Percentiles rank a stretch among this genome's conserved stretches.
phyloP scores from a whole-genome alignment of 305 asterid species.

The Vinca major region DNA sequence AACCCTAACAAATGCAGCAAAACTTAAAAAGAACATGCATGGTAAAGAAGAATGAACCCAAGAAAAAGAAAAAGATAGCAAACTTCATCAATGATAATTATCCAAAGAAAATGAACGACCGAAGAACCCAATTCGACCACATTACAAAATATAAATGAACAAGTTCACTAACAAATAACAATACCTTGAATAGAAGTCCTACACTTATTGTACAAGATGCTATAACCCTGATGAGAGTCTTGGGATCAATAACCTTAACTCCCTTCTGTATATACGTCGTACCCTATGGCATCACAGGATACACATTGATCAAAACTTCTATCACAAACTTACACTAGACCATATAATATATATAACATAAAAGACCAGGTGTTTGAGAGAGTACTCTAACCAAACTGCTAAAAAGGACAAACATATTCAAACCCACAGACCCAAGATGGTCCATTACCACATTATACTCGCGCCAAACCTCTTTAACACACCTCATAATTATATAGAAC shows the following conservation, averaged over 20 bases:
- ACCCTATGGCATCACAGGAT: neutral
- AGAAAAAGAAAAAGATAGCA: neutral
- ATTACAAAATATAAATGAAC: neutral
- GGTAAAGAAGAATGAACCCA: neutral
- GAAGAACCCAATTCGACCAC: neutral
- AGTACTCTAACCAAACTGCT: conserved; percentile 36
- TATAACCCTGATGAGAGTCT: conserved; percentile 11
- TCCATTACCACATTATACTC: conserved; percentile 26
- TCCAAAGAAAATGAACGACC: neutral
- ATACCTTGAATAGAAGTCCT: conserved; percentile 4
- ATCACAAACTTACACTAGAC: neutral
- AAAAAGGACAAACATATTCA: conserved; percentile 29
- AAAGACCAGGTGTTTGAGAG: conserved; percentile 9
- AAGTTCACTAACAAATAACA: neutral
- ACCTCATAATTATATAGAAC: conserved; percentile 54
- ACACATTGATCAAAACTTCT: neutral
- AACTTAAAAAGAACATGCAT: no score
- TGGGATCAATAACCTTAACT: conserved; percentile 4
- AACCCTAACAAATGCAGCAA: neutral
- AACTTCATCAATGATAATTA: neutral
- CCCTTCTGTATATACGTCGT: neutral
- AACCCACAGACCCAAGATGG: conserved; percentile 23
- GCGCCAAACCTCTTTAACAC: conserved; percentile 47
- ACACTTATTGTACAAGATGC: conserved; percentile 12
- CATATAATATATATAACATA: neutral